These are phyloP conservation scores for Calonectria pteridis DNA, from an alignment of 2,329 filamentous ascomycete genomes.

Conservation along the genomic window DNA sequence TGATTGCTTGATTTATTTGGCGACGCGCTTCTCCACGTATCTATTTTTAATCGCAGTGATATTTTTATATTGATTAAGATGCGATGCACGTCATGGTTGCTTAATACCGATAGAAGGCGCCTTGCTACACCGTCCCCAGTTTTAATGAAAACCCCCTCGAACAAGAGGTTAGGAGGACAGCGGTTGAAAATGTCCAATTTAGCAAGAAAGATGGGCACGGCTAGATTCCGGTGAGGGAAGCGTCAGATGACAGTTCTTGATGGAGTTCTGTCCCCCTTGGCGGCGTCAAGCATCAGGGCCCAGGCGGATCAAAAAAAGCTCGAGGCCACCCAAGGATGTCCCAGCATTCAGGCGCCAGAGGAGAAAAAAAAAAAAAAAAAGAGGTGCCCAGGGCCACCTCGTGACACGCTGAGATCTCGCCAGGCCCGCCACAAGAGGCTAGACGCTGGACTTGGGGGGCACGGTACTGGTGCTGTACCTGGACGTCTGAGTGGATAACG, in stretches of 20 bases:
- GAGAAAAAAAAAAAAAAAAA: background rate
- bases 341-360: background rate
- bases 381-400: conserved; percentile 13
- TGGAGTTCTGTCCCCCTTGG: conserved; percentile 23
- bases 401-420: conserved; percentile 26
- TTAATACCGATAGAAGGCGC: background rate
- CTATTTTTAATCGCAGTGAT: background rate
- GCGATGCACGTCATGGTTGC: background rate
- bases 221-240: background rate
- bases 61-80: background rate
- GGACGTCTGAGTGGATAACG: conserved; percentile 4
- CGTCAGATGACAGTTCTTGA: conserved; percentile 27
- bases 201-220: background rate
- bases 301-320: conserved; percentile 4
- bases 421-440: conserved; percentile 16
- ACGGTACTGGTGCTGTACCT: conserved; percentile 3
- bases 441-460: background rate
- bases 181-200: background rate
- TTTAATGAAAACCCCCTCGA: background rate
- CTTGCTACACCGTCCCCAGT: background rate
- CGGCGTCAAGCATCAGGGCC: conserved; percentile 28
- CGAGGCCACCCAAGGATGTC: conserved; percentile 9
- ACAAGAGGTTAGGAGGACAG: background rate
- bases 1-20: background rate
- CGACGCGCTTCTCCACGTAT: background rate